Conservation (phyloP, 352 stramenopile species). For the Synura sp. region DNA sequence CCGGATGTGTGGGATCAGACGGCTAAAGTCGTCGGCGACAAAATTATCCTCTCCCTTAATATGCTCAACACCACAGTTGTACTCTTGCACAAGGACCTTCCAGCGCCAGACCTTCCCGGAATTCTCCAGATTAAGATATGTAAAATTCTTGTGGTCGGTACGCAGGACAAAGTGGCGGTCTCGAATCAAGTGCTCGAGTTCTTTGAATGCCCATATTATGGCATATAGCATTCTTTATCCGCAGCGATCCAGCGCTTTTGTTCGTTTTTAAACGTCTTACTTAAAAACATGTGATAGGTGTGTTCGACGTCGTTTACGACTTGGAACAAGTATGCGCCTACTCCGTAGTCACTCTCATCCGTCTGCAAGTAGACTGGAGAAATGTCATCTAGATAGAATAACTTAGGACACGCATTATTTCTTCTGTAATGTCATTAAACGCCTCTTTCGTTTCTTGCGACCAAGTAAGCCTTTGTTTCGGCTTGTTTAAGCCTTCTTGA, state of each 20-base stretch:
- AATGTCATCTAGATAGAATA: constrained; percentile 4
- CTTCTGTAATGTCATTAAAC: neutral
- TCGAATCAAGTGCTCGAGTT: constrained; percentile 9
- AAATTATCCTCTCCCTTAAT: neutral
- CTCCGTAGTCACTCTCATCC: no score
- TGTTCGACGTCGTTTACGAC: neutral
- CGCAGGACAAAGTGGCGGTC: constrained; percentile 1
- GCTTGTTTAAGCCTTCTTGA: neutral
- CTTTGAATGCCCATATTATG: neutral
- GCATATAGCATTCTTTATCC: constrained; percentile 1
- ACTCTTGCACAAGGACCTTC: constrained; percentile 4
- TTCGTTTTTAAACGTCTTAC: constrained; percentile 7
- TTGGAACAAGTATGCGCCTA: no score
- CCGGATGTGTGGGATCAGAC: neutral
- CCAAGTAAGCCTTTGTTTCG: neutral
- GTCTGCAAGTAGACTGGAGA: constrained; percentile 1
- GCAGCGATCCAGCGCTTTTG: neutral
- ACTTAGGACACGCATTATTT: neutral
- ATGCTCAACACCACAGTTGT: constrained; percentile 3
- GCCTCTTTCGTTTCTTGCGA: neutral
- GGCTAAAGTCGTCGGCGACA: no score
- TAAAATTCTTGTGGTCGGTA: constrained; percentile 22
- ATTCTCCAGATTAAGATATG: neutral
- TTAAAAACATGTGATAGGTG: neutral
- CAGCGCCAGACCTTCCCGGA: neutral